phyloP scores from a whole-genome alignment of 2,329 filamentous ascomycete genomes.

The Cercospora sp. region DNA sequence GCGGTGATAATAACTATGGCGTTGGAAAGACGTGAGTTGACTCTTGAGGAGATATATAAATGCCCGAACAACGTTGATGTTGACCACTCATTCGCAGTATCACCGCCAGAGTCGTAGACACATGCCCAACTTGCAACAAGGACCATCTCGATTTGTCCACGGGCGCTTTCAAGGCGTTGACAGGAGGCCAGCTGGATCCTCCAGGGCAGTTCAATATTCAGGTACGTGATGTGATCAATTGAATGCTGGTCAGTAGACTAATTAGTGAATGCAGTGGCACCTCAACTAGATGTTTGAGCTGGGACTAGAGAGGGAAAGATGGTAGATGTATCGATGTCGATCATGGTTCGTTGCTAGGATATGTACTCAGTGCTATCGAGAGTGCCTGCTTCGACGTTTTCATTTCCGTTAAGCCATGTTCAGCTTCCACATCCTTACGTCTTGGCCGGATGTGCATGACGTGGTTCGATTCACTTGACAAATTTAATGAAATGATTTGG shows the following conservation, averaged over 20 bases:
- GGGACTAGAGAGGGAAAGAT: neutral
- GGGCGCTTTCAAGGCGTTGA: constrained; percentile 16
- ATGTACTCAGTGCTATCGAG: neutral
- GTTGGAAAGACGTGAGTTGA: constrained; percentile 3
- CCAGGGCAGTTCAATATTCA: constrained; percentile 13
- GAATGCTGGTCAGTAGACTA: neutral
- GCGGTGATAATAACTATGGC: constrained; percentile 11
- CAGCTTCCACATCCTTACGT: neutral
- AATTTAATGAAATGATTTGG: neutral
- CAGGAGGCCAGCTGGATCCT: constrained; percentile 10
- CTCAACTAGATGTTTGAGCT: neutral
- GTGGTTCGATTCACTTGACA: neutral
- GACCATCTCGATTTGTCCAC: constrained; percentile 15
- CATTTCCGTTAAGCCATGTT: neutral
- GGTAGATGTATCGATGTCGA: neutral
- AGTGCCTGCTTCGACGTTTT: neutral
- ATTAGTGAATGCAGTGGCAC: neutral
- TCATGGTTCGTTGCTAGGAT: neutral
- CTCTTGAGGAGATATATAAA: no score
- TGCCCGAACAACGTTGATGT: neutral
- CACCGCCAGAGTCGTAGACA: constrained; percentile 14
- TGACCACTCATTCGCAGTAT: neutral
- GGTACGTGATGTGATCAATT: neutral
- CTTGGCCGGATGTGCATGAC: neutral
- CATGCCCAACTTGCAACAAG: constrained; percentile 13